Base-by-base conservation (phyloP, 495 filamentous ascomycete species). In the Lindgomyces ingoldianus region DNA sequence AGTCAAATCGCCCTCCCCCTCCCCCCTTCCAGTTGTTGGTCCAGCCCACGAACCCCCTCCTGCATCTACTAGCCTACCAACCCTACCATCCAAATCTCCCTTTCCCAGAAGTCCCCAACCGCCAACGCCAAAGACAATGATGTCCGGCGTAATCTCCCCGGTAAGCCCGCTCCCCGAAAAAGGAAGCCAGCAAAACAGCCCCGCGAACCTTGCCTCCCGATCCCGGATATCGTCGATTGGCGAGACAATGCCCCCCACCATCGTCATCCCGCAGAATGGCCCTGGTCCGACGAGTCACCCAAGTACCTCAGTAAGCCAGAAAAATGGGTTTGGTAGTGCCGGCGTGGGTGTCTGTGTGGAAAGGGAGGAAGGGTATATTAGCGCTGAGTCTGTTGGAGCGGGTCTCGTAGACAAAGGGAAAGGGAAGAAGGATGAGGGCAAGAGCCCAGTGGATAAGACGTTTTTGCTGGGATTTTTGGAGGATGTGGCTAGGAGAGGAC, bases 401-500 rank as follows among this genome's bases (percentile, higher is more conserved):
- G 46, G 77, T 79, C 36, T 44, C 4, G 49, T 21, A 26, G 36
- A 27, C 10, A 26, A 22, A 24, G 26, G 26, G 16, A 22, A 25
- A 6, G 61, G 14, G 55, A 77, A 86, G 22, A 33, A 39, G n/a
- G 42, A 26, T 0, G 44, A 22, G 39, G 62, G 62, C n/a, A 82
- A 86, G n/a, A 88, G 85, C 2, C 82, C 85, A 1, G 85, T 81
- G 9, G 85, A 95, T 67, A 86, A 87, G 69, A 83, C 82, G n/a
- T 95, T 95, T 67, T 76, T 95, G 68, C 76, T 94, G 51, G 87
- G 85, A 9, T 95, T 91, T 74, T 74, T 96, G 71, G 81, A 85
- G 65, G 81, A 80, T 57, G 81, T 88, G 48, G 84, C 64, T 19
- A 56, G 52, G 29, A 19, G 42, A 27, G 64, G 64, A n/a, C 57